A percentile compares a stretch with the other conserved stretches of the same genome.
Conservation (phyloP, 768 basidiomycete genomes). For the Amanita pallidorosea region DNA sequence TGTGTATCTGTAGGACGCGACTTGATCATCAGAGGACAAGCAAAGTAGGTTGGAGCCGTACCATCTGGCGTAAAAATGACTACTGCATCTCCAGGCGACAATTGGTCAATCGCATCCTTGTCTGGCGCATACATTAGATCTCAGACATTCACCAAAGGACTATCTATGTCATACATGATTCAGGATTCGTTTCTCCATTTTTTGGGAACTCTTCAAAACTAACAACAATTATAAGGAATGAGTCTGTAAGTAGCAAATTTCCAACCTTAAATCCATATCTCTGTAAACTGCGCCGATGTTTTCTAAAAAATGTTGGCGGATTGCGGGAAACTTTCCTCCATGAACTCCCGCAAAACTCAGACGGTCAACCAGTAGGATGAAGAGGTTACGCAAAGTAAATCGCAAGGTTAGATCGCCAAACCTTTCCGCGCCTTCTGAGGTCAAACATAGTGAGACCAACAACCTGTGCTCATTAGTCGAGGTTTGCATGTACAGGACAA, state of each 20-base stretch:
- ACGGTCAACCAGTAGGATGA: constrained; percentile 41
- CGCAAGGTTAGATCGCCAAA: constrained; percentile 6
- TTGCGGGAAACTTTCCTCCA: constrained; percentile 80
- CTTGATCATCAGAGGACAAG: not conserved
- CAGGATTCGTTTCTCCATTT: constrained; percentile 53
- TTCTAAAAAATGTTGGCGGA: constrained; percentile 66
- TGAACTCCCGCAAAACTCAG: constrained; percentile 87
- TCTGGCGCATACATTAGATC: constrained; percentile 31
- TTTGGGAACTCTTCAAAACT: constrained; percentile 80
- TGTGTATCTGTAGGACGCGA: constrained; percentile 52
- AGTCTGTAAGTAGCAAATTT: constrained; percentile 1
- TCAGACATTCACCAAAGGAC: not conserved
- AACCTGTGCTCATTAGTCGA: constrained; percentile 38
- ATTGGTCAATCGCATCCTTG: constrained; percentile 67
- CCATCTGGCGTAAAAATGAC: constrained; percentile 92
- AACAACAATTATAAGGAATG: not conserved
- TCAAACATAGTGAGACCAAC: constrained; percentile 88
- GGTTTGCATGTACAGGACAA: constrained; percentile 1
- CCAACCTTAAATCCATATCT: constrained; percentile 77
- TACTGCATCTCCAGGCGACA: constrained; percentile 78
- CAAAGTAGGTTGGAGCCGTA: constrained; percentile 20
- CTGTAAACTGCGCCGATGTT: constrained; percentile 82
- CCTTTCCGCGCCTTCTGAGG: constrained; percentile 77
- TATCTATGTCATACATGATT: constrained; percentile 64
- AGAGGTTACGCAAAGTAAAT: not conserved